Conservation (phyloP, 1,284 basidiomycete genomes). For the Singerocomus inundabilis region DNA sequence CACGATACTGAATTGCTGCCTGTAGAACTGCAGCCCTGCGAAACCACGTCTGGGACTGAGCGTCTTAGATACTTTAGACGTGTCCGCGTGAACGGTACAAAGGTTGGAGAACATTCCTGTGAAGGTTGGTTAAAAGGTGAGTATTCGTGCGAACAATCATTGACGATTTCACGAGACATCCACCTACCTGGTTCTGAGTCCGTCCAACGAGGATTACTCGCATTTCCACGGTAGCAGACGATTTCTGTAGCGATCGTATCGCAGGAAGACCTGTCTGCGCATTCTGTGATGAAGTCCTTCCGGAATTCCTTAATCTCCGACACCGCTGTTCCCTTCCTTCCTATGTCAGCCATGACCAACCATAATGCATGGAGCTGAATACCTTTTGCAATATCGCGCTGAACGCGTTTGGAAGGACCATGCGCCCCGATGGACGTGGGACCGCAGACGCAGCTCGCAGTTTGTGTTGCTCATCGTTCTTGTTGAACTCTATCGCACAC, state of each 20-base stretch:
- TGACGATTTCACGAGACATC: not conserved
- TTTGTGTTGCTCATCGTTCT: constrained; percentile 32
- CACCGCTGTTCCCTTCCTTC: constrained; percentile 34
- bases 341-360: not conserved
- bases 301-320: constrained; percentile 42
- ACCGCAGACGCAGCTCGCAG: constrained; percentile 23
- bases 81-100: constrained; percentile 44
- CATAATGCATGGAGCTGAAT: not conserved
- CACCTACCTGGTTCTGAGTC: constrained; percentile 42
- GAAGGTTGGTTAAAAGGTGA: not conserved
- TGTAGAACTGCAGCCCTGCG: constrained; percentile 37
- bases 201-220: constrained; percentile 41
- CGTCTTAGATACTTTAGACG: constrained; percentile 33
- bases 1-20: constrained; percentile 45
- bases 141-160: not conserved
- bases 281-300: constrained; percentile 37
- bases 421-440: constrained; percentile 32
- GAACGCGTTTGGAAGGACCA: constrained; percentile 34
- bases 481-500: constrained; percentile 28
- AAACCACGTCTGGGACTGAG: constrained; percentile 34
- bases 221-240: constrained; percentile 42
- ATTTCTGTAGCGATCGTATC: constrained; percentile 35
- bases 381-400: constrained; percentile 37
- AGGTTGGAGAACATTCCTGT: constrained; percentile 44
- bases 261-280: constrained; percentile 25